Percentiles rank a stretch among this genome's conserved stretches.
phyloP scores from a whole-genome alignment of 2,329 filamentous ascomycete species.

The Aspergillus cejpii region DNA sequence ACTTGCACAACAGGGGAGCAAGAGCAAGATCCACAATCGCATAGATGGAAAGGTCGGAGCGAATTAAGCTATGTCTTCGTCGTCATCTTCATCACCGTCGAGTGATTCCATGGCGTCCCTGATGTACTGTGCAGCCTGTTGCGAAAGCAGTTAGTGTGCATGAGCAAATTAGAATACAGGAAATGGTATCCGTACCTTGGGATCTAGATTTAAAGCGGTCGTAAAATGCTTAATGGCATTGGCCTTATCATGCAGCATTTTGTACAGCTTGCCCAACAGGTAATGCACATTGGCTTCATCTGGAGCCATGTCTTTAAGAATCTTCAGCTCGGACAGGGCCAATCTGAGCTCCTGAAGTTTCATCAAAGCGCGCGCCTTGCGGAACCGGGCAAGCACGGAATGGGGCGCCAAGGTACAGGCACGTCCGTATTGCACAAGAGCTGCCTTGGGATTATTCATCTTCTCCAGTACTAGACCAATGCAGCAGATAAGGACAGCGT shows the following conservation, averaged over 20 bases:
- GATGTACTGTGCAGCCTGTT: slow-evolving; percentile 80
- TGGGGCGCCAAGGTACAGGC: slow-evolving; percentile 76
- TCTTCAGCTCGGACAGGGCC: slow-evolving; percentile 73
- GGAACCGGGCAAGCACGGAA: slow-evolving; percentile 79
- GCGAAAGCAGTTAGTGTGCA: slow-evolving; percentile 9
- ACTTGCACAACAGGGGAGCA: slow-evolving; percentile 1
- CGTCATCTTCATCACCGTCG: slow-evolving; percentile 62
- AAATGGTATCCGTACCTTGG: slow-evolving; percentile 60
- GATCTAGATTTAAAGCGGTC: slow-evolving; percentile 88
- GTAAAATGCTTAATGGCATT: slow-evolving; percentile 91
- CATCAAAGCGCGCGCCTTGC: slow-evolving; percentile 82
- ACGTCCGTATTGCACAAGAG: slow-evolving; percentile 72
- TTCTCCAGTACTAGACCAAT: slow-evolving; percentile 87
- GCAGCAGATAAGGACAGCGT: slow-evolving; percentile 84
- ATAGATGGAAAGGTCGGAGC: slow-evolving; percentile 15
- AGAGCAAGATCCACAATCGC: slow-evolving; percentile 2
- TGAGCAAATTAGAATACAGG: slow-evolving; percentile 5
- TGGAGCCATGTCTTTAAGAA: slow-evolving; percentile 84
- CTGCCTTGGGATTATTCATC: slow-evolving; percentile 71
- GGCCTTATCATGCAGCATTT: slow-evolving; percentile 54
- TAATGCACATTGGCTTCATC: slow-evolving; percentile 97
- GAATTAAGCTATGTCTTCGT: slow-evolving; percentile 44
- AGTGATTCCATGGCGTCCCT: slow-evolving; percentile 94
- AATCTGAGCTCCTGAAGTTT: slow-evolving; percentile 62
- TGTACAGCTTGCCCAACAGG: slow-evolving; percentile 64